phyloP scores from a whole-genome alignment of 1,139 yeast species.

The Candida sp. region DNA sequence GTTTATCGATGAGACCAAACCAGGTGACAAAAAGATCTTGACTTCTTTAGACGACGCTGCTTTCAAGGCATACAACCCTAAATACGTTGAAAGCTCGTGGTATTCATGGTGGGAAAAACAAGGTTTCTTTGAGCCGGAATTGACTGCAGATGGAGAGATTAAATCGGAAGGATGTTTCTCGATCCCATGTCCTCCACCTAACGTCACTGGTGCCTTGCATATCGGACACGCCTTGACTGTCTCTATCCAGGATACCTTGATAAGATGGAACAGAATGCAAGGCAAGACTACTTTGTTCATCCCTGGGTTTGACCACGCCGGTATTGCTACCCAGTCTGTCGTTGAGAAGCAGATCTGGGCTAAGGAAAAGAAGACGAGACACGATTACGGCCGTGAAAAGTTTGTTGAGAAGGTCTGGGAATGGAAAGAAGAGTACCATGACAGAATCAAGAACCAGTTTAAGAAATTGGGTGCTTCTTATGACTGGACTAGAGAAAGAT shows the following conservation, averaged over 20 bases:
- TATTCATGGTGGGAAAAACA: conserved; percentile 96
- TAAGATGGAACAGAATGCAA: conserved; percentile 96
- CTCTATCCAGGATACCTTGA: conserved; percentile 91
- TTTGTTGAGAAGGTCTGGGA: conserved; percentile 94
- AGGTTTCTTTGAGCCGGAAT: conserved; percentile 89
- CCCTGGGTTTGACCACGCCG: conserved; percentile 99
- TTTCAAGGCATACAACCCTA: conserved; percentile 91
- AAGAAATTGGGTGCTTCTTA: conserved; percentile 93
- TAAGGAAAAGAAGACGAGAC: conserved; percentile 87
- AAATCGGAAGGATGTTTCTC: conserved; percentile 86
- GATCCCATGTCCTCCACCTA: conserved; percentile 99
- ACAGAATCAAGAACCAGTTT: conserved; percentile 83
- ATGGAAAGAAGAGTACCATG: conserved; percentile 96
- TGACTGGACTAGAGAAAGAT: conserved; percentile 95
- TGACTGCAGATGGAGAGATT: conserved; percentile 70
- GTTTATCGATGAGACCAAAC: conserved; percentile 78
- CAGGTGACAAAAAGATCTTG: conserved; percentile 91
- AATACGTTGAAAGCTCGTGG: conserved; percentile 96
- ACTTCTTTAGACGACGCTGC: conserved; percentile 91
- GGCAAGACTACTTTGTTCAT: conserved; percentile 93
- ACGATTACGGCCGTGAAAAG: conserved; percentile 92
- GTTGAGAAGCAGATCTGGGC: conserved; percentile 98
- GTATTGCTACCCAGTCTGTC: conserved; percentile 98
- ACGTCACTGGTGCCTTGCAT: conserved; percentile 98
- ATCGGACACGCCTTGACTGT: conserved; percentile 99